Evolutionary conservation across 2,329 filamentous ascomycete genomes (phyloP).

Genomic region (Epichloe festucae): DNA sequence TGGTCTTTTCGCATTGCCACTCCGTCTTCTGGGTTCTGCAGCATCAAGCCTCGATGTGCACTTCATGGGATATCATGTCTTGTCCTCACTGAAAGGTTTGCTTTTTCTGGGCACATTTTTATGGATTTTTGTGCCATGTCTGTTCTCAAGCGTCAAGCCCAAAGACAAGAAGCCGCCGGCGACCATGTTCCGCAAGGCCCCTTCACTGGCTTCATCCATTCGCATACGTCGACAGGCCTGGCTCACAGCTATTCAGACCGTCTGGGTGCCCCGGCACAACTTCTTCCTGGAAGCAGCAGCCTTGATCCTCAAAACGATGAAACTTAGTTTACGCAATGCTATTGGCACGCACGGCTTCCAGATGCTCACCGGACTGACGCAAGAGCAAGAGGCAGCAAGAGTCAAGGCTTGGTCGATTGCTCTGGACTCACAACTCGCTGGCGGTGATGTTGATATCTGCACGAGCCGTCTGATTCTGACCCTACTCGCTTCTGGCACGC

Average conservation of each 20-base stretch:
- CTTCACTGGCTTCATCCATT: slow-evolving; percentile 68
- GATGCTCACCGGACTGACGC: slow-evolving; percentile 63
- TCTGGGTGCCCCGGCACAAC: slow-evolving; percentile 80
- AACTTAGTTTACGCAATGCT: slow-evolving; percentile 65
- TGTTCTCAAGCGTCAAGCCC: slow-evolving; percentile 31
- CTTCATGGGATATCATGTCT: slow-evolving; percentile 40
- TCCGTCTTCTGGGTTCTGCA: slow-evolving; percentile 40
- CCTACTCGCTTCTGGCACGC: slow-evolving; percentile 73
- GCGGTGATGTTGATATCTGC: slow-evolving; percentile 81
- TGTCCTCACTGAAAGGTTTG: slow-evolving; percentile 39
- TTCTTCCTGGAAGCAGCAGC: slow-evolving; percentile 78
- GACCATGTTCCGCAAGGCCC: slow-evolving; percentile 37
- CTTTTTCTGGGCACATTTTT: slow-evolving; percentile 40
- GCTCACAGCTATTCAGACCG: slow-evolving; percentile 84
- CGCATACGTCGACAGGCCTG: slow-evolving; percentile 79
- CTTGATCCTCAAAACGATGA: slow-evolving; percentile 64
- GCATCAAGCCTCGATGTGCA: slow-evolving; percentile 37
- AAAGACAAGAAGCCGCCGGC: slow-evolving; percentile 40
- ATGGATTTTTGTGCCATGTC: slow-evolving; percentile 41
- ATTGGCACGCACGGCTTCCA: slow-evolving; percentile 70
- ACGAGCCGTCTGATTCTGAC: slow-evolving; percentile 77
- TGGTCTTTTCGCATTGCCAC: slow-evolving; percentile 52
- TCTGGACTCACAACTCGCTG: slow-evolving; percentile 81
- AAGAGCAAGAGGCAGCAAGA: slow-evolving; percentile 74
- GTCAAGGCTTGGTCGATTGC: slow-evolving; percentile 90